Evolutionary conservation across 805 yeast species (phyloP).

Genomic region (Ogataea methylovora): DNA sequence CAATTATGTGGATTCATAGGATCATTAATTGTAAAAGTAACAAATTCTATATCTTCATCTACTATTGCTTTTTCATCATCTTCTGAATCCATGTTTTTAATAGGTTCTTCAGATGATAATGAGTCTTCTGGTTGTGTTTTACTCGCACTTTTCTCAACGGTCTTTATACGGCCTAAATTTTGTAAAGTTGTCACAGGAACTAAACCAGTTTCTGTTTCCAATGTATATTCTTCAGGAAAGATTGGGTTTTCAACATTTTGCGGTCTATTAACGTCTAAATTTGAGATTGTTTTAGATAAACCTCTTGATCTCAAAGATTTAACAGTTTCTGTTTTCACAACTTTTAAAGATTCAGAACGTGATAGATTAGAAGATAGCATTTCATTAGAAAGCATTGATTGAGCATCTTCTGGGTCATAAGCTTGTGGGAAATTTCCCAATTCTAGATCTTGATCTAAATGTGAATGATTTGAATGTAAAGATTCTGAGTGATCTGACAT

Average conservation of each 20-base stretch:
- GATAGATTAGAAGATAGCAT: conserved; percentile 20
- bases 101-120: conserved; percentile 20
- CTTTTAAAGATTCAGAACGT: conserved; percentile 27
- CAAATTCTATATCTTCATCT: conserved; percentile 73
- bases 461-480: conserved; percentile 1
- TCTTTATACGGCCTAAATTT: conserved; percentile 48
- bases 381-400: conserved; percentile 31
- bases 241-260: conserved; percentile 50
- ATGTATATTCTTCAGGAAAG: conserved; percentile 87
- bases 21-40: conserved; percentile 71
- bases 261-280: conserved; percentile 52
- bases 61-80: conserved; percentile 25
- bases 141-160: conserved; percentile 13
- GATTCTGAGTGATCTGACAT: no score
- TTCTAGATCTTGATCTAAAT: conserved; percentile 7
- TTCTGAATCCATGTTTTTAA: conserved; percentile 17
- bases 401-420: conserved; percentile 41
- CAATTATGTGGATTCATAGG: conserved; percentile 91
- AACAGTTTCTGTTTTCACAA: conserved; percentile 64
- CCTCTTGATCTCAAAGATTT: conserved; percentile 62
- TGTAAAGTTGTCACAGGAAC: conserved; percentile 74
- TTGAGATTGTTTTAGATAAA: conserved; percentile 43
- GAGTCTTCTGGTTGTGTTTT: conserved; percentile 16
- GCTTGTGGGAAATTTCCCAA: conserved; percentile 25
- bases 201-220: conserved; percentile 84